Evolutionary conservation across 2,329 filamentous ascomycete genomes (phyloP).

Genomic region (Harringtonia aguacate): DNA sequence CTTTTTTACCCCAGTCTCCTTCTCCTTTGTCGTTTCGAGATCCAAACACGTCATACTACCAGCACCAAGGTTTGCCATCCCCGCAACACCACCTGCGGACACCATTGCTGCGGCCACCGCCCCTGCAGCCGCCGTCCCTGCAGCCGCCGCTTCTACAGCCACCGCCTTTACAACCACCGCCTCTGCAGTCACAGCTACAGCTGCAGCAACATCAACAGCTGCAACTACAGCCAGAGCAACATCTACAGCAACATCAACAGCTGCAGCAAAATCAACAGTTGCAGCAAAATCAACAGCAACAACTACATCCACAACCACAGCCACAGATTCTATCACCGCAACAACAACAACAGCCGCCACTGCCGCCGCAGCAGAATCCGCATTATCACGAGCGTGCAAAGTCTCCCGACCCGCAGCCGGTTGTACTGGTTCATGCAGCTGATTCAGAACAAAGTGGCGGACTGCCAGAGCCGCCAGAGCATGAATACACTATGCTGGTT

Average conservation of each 20-base stretch:
- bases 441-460: too few relatives aligned
- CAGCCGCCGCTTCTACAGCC: neutral
- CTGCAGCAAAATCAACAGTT: neutral
- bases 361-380: neutral
- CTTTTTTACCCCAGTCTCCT: too few relatives aligned
- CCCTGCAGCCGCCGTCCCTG: neutral
- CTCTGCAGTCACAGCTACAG: neutral
- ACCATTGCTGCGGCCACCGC: neutral
- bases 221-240: neutral
- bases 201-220: neutral
- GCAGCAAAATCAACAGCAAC: neutral
- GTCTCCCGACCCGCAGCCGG: too few relatives aligned
- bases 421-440: too few relatives aligned
- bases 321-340: too few relatives aligned
- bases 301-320: neutral
- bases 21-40: too few relatives aligned
- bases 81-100: neutral
- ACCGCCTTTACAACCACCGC: neutral
- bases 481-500: too few relatives aligned
- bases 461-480: too few relatives aligned
- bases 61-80: too few relatives aligned
- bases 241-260: neutral
- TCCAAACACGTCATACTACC: too few relatives aligned
- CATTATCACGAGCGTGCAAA: neutral
- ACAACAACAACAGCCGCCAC: neutral